Evolutionary conservation across 345 rosid genomes (phyloP).

Genomic region (Eucalyptus melliodora): DNA sequence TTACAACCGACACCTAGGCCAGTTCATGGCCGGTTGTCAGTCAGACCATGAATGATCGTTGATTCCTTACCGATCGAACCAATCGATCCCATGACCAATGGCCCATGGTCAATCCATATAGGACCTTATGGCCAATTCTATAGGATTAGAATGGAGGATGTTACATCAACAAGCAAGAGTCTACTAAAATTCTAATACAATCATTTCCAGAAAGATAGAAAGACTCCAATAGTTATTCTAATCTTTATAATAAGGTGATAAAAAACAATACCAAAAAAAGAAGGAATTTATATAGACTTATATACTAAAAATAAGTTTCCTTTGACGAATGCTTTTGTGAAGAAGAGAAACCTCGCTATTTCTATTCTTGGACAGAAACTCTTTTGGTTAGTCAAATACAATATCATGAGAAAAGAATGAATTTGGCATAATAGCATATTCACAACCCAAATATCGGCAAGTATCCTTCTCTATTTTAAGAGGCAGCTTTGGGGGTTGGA

Average conservation of each 20-base stretch:
- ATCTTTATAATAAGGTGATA: neutral
- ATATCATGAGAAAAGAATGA: neutral
- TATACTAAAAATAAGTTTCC: neutral
- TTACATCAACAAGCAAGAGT: neutral
- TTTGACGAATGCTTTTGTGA: neutral
- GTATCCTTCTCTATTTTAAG: too few species aligned
- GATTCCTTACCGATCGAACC: too few species aligned
- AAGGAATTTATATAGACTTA: neutral
- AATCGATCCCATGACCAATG: too few species aligned
- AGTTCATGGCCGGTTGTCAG: too few species aligned
- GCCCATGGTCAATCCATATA: too few species aligned
- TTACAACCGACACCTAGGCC: too few species aligned
- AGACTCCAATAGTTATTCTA: neutral
- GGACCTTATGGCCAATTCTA: too few species aligned
- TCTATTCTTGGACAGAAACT: neutral
- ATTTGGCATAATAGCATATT: neutral
- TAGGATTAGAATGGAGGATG: too few species aligned
- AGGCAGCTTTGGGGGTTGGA: too few species aligned
- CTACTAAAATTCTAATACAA: neutral
- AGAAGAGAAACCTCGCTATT: neutral
- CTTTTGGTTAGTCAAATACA: neutral
- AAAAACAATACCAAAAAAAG: too few species aligned
- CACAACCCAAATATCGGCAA: too few species aligned
- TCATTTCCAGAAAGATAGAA: neutral
- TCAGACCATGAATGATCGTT: too few species aligned